Evolutionary conservation across 257 asterid species (phyloP), one percentile per base, ranked within the genome.

Genomic region (Solanum chilense): DNA sequence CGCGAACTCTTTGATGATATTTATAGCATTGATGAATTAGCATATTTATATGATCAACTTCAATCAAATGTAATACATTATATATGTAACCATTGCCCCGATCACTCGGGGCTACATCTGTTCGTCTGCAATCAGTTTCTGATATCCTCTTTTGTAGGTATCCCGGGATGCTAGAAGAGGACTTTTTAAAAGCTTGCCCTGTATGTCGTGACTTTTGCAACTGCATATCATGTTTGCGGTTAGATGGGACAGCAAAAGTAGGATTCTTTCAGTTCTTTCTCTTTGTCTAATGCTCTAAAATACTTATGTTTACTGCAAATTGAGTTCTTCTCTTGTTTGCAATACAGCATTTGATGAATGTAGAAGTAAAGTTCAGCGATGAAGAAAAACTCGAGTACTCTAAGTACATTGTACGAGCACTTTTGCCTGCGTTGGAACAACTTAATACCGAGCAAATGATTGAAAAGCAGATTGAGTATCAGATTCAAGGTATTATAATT

Each of bases 141-240:
- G 77, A 16, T 33, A 7, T 33, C 21, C 12, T 64, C 18, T 89
- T 5, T 76, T 44, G 68, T 88, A 95, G 99, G 99, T 97, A 97
- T 37, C 96, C 99, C 44, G 89, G 84, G 75, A 88, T 91, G 95
- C 41, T 92, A 21, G 92, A 94, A 90, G 96, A 91, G 92, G 95
- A 78, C 91, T 92, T 97, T 85, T 95, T 90, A 56, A 89, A 94
- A 89, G 92, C 91, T 86, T 97, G 99, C 86, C 98, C 99, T 64
- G 94, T 93, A 87, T 97, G 99, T 92, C 87, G 89, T 77, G 86
- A 88, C 29, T 92, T 91, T 88, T 97, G 99, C 92, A 97, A 97
- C 86, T 97, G 99, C 94, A 93, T 94, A 94, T 52, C 89, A 35
- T 97, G 99, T 91, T 87, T 97, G 95, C 90, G 98, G 71, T 83